phyloP scores from a whole-genome alignment of 768 basidiomycete species.

The Lactifluus rugatus region DNA sequence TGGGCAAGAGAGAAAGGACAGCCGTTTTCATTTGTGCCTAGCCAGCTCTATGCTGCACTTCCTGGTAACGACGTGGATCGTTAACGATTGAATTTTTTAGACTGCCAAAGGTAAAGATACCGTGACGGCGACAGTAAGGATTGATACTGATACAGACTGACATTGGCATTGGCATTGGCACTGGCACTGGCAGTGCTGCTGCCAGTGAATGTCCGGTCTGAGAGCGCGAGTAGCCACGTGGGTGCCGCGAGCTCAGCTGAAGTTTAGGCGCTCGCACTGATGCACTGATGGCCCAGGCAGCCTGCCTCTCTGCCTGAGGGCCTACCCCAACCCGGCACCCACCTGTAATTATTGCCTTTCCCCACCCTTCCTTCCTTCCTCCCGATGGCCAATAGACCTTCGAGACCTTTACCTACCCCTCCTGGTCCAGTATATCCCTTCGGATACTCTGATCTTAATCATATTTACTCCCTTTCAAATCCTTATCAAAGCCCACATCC shows the following conservation, averaged over 20 bases:
- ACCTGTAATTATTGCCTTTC: not conserved
- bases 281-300: too few species aligned
- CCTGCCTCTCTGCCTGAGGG: too few species aligned
- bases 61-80: not conserved
- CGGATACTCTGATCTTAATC: not conserved
- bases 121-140: too few species aligned
- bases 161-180: too few species aligned
- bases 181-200: too few species aligned
- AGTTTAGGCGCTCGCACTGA: too few species aligned
- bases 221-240: constrained; percentile 1
- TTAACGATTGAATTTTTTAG: too few species aligned
- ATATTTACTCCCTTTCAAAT: constrained; percentile 15
- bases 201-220: too few species aligned
- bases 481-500: constrained; percentile 30
- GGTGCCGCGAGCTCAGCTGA: not conserved
- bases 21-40: not conserved
- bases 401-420: constrained; percentile 19
- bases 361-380: not conserved
- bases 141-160: not conserved
- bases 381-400: constrained; percentile 9
- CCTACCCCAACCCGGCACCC: too few species aligned
- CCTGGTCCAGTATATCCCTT: constrained; percentile 3
- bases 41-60: not conserved
- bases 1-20: not conserved
- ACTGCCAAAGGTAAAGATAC: not conserved